Base-by-base conservation (phyloP, 768 basidiomycete species). In the Daedalea quercina region DNA sequence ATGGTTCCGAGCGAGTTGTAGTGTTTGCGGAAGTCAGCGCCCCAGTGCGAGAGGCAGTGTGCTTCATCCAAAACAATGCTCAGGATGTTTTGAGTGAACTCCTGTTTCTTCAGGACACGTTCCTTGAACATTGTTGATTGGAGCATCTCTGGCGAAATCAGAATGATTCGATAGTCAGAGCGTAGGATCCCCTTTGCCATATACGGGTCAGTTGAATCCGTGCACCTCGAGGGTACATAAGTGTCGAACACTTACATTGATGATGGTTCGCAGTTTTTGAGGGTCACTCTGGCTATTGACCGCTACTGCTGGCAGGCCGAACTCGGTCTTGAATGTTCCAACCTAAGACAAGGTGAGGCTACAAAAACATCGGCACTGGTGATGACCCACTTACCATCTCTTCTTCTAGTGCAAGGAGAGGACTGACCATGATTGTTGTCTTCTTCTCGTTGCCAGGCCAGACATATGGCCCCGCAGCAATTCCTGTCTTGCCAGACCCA, bases 11-110 rank as follows among this genome's bases (percentile, higher is more conserved):
- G 53, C 2, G 41, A 31, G 0, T 51, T 63, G 33, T 69, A 73
- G 25, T 62, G 59, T 52, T 71, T 70, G 17, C 68, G 61, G 48
- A 71, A 73, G 9, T 61, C 60, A 8, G 56, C 52, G 0, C 70
- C 70, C 71, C 71, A 73, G 41, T 70, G 69, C 1, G 69, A 70
- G 0, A 73, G 54, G 49, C 65, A 65, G 47, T 74, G 72, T 0
- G 69, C 69, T 51, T 74, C 69, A 42, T 73, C 69, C 9, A 71
- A 50, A 1, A 72, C 54, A 0, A 71, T 55, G 3, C 65, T 64
- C 3, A 70, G 54, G 6, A 67, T 25, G 0, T 63, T 50, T 0
- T 41, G 50, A 3, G 37, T 9, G 45, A 70, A 64, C 33, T 54
- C 54, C 0, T 60, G 1, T 2, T 67, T 64, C 2, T 60, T 57